Base-by-base conservation (phyloP, 305 asterid genomes). In the Fraxinus paxiana region DNA sequence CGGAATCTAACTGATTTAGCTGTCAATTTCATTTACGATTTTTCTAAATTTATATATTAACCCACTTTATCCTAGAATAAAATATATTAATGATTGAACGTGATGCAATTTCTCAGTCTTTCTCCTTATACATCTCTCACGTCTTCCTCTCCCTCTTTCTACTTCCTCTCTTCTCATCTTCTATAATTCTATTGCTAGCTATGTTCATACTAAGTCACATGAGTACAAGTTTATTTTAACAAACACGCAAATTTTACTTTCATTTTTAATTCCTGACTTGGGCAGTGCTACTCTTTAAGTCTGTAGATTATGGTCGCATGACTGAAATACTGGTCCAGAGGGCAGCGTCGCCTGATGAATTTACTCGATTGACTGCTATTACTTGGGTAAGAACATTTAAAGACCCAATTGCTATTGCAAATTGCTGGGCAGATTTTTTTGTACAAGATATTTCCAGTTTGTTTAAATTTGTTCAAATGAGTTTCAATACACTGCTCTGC, bases 221-320 rank as follows among this genome's bases (percentile, higher is more conserved):
- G 38, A 30, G 74, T 31, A 28, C 74, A 69, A 69, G 10, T 30
- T 69, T 69, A 37, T 69, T 28, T 63, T 69, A 65, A 26, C 73
- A 31, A 28, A 61, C 20, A 77, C 77, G 38, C 82, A 80, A 24
- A 15, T 79, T 77, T 67, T 82, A 13, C 76, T 83, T 83, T 77
- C 35, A 43, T 77, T 72, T 86, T 24, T 41, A 76, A 78, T 81
- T 82, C 85, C 84, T 88, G 87, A 89, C 83, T 71, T 71, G 77
- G 80, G 76, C 73, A 83, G 63, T 86, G 83, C 75, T 84, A 78
- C 80, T 86, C 85, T 87, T 90, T 88, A 87, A 97, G 99, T 94
- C 98, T 89, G 99, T 97, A 89, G 99, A 97, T 93, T 97, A 97
- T 87, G 98, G 99, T 84, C 98, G 98, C 86, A 97, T 97, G 99